Evolutionary conservation across 1,284 basidiomycete species (phyloP).

Genomic region (Veloboletus limbatus): DNA sequence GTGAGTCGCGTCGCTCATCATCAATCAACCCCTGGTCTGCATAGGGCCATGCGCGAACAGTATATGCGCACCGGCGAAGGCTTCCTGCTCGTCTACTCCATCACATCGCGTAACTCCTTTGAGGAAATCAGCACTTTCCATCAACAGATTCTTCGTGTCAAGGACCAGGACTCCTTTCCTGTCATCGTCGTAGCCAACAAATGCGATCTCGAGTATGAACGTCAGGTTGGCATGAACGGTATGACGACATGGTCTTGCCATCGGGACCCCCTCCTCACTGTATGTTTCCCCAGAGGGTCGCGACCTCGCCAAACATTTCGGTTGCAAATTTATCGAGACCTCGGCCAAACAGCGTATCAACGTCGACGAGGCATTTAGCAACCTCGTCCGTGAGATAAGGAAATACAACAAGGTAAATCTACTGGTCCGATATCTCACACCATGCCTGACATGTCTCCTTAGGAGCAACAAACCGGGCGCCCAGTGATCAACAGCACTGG

Average conservation of each 20-base stretch:
- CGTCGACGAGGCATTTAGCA: conserved; percentile 98
- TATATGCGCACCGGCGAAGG: conserved; percentile 99
- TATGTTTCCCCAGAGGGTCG: conserved; percentile 76
- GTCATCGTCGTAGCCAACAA: conserved; percentile 99
- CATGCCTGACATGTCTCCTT: conserved; percentile 6
- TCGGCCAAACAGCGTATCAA: conserved; percentile 98
- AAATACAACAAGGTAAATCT: conserved; percentile 83
- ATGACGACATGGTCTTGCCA: conserved; percentile 26
- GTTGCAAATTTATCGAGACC: conserved; percentile 97
- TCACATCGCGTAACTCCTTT: conserved; percentile 97
- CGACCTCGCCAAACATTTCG: conserved; percentile 94
- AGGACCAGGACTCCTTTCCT: conserved; percentile 97
- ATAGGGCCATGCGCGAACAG: conserved; percentile 94
- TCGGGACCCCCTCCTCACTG: background rate
- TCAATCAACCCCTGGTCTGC: conserved; percentile 1
- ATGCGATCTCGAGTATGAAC: conserved; percentile 96
- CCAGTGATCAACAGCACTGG: conserved; percentile 33
- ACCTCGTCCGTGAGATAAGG: conserved; percentile 95
- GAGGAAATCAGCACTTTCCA: conserved; percentile 98
- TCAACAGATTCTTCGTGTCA: conserved; percentile 94
- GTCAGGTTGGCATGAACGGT: conserved; percentile 97
- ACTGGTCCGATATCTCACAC: background rate
- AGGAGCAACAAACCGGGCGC: conserved; percentile 48
- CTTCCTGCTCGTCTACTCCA: conserved; percentile 98
- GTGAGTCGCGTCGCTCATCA: background rate